Evolutionary conservation across 1,284 basidiomycete species (phyloP).

Genomic region (Apiotrichum siamense): DNA sequence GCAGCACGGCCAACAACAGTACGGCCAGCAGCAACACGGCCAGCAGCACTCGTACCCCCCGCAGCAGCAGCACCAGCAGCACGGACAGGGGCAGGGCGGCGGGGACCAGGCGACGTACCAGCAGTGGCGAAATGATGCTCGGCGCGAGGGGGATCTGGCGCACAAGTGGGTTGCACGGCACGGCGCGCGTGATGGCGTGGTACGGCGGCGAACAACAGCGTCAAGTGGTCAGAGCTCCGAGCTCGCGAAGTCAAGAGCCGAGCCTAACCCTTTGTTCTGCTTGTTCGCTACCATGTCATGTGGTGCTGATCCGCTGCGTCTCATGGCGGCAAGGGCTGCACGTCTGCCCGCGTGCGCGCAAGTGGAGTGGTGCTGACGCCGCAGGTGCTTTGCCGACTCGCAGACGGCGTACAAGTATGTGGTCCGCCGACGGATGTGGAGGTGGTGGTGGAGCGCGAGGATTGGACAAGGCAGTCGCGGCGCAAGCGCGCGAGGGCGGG

Average conservation of each 20-base stretch:
- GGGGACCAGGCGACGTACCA: slow-evolving; percentile 49
- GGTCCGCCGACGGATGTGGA: background rate
- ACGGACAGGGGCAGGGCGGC: background rate
- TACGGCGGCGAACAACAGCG: too few species aligned
- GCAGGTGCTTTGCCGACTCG: slow-evolving; percentile 39
- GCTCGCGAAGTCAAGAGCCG: too few species aligned
- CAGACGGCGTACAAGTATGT: slow-evolving; percentile 42
- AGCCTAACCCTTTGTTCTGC: too few species aligned
- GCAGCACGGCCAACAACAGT: slow-evolving; percentile 3
- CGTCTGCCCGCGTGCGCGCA: too few species aligned
- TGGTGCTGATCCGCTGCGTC: too few species aligned
- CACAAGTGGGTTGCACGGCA: slow-evolving; percentile 32
- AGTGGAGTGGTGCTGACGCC: background rate
- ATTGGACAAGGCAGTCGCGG: too few species aligned
- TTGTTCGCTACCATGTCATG: too few species aligned
- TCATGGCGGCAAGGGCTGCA: too few species aligned
- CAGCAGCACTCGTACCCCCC: slow-evolving; percentile 18
- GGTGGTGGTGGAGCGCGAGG: too few species aligned
- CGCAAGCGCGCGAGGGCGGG: too few species aligned
- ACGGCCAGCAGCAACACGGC: slow-evolving; percentile 6
- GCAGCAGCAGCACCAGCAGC: slow-evolving; percentile 15
- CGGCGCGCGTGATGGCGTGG: too few species aligned
- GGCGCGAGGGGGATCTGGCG: slow-evolving; percentile 57
- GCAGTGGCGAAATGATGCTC: slow-evolving; percentile 64
- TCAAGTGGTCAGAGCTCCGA: too few species aligned